These are phyloP conservation scores for Pulveroboletus sp. DNA, from an alignment of 768 basidiomycete species.

Conservation along the genomic window DNA sequence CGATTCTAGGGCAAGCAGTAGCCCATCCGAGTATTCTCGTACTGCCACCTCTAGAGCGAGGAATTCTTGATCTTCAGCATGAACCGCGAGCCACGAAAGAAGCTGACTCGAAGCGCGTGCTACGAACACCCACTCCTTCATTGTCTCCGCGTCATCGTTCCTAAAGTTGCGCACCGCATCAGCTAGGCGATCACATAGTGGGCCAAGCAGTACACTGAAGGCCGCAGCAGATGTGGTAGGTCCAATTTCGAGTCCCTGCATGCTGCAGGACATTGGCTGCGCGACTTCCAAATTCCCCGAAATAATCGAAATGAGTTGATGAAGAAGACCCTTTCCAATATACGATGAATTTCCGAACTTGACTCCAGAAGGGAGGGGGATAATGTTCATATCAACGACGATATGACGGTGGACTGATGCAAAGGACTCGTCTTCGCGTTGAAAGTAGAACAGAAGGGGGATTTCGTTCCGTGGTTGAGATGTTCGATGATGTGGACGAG, in stretches of 20 bases:
- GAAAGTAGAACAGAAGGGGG: constrained; percentile 15
- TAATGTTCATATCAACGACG: constrained; percentile 49
- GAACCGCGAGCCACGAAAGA: constrained; percentile 41
- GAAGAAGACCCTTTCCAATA: constrained; percentile 55
- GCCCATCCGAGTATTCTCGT: constrained; percentile 33
- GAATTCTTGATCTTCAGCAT: constrained; percentile 32
- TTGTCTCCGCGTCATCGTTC: constrained; percentile 15
- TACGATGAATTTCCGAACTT: constrained; percentile 50
- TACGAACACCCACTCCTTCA: constrained; percentile 37
- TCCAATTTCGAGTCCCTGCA: constrained; percentile 41
- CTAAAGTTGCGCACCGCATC: constrained; percentile 35
- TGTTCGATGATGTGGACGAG: constrained; percentile 15
- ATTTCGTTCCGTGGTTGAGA: constrained; percentile 7
- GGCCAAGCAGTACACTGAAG: constrained; percentile 44
- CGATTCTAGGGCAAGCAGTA: constrained; percentile 38
- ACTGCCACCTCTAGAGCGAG: constrained; percentile 30
- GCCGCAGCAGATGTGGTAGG: constrained; percentile 38
- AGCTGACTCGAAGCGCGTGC: constrained; percentile 41
- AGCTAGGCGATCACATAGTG: constrained; percentile 41
- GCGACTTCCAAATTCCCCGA: constrained; percentile 23
- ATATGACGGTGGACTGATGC: constrained; percentile 20
- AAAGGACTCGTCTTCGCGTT: constrained; percentile 7
- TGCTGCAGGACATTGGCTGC: constrained; percentile 28
- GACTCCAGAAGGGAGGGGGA: constrained; percentile 45
- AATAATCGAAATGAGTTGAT: constrained; percentile 46